Evolutionary conservation across 768 basidiomycete species (phyloP).

Genomic region (Collybia sordida): DNA sequence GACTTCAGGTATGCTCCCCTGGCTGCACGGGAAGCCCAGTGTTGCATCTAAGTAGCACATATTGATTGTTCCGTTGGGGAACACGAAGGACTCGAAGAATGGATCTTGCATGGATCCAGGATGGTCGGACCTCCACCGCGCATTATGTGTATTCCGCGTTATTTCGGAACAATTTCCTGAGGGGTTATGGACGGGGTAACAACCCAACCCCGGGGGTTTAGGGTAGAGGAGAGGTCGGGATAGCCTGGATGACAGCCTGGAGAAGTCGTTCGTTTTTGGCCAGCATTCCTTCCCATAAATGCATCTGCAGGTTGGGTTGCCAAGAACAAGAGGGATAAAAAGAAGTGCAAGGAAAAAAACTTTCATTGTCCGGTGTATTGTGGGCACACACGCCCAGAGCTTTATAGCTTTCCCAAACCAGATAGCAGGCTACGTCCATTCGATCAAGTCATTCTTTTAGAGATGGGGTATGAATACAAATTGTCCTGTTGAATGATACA

Average conservation of each 20-base stretch:
- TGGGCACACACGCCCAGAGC: too few species aligned
- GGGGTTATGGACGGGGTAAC: conserved; percentile 35
- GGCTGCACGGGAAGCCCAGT: conserved; percentile 38
- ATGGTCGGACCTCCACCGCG: conserved; percentile 38
- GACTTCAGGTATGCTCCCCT: conserved; percentile 40
- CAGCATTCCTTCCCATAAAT: conserved; percentile 41
- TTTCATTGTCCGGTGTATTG: background rate
- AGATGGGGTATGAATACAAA: too few species aligned
- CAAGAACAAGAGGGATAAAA: background rate
- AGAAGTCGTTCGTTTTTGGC: conserved; percentile 35
- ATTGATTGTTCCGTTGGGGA: conserved; percentile 45
- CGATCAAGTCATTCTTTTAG: too few species aligned
- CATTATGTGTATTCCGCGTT: conserved; percentile 23
- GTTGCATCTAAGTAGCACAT: conserved; percentile 50
- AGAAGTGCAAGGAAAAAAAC: background rate
- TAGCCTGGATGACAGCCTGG: conserved; percentile 29
- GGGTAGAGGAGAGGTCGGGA: conserved; percentile 46
- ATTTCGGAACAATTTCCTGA: conserved; percentile 39
- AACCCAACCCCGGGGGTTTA: conserved; percentile 35
- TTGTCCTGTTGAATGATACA: too few species aligned
- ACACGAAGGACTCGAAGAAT: conserved; percentile 30
- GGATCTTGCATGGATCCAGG: conserved; percentile 37
- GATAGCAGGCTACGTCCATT: too few species aligned
- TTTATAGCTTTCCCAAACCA: too few species aligned
- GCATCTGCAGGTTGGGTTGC: conserved; percentile 30